These are phyloP conservation scores for Brassica cretica DNA, from an alignment of 345 rosid species.

Conservation along the genomic window DNA sequence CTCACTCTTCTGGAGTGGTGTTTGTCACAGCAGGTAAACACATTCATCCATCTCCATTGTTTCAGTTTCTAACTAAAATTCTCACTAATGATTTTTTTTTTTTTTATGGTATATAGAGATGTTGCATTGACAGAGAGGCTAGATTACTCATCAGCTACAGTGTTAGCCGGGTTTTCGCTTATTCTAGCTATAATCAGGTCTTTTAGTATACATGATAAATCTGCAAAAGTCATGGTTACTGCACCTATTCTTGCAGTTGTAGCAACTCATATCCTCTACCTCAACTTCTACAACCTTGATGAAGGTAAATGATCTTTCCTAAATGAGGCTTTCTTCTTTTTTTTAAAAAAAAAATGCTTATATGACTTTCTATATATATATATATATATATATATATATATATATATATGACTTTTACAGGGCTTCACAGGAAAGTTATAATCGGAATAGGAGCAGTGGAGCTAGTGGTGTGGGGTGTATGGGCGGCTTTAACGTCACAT, in stretches of 20 bases:
- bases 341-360: background rate
- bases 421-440: conserved; percentile 76
- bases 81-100: background rate
- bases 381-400: background rate
- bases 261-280: conserved; percentile 80
- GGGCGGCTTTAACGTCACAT: conserved; percentile 70
- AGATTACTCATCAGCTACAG: conserved; percentile 77
- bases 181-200: conserved; percentile 68
- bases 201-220: conserved; percentile 67
- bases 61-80: no score
- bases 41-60: background rate
- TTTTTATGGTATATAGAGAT: conserved; percentile 47
- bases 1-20: conserved; percentile 85
- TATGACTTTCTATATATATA: background rate
- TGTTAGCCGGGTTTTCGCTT: conserved; percentile 65
- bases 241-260: conserved; percentile 80
- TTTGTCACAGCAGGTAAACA: conserved; percentile 73
- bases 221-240: conserved; percentile 81
- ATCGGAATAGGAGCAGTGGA: conserved; percentile 59
- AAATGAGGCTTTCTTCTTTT: background rate
- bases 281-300: conserved; percentile 76
- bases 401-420: conserved; percentile 40
- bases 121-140: conserved; percentile 83
- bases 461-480: conserved; percentile 76
- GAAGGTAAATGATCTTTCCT: conserved; percentile 48